Evolutionary conservation across 345 rosid species (phyloP).

Genomic region (Gossypium rotundifolium): DNA sequence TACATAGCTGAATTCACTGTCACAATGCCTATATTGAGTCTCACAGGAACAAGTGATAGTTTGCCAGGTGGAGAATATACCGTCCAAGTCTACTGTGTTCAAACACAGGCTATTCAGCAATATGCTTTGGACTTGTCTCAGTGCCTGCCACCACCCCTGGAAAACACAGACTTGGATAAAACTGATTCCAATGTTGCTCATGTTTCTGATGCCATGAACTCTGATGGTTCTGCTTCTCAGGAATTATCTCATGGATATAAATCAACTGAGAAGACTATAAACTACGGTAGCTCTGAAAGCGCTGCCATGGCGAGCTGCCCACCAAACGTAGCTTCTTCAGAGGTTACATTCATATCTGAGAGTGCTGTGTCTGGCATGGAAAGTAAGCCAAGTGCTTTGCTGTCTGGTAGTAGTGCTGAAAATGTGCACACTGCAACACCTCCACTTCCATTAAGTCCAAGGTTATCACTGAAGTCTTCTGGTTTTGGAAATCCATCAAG

Average conservation of each 20-base stretch:
- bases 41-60: constrained; percentile 69
- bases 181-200: constrained; percentile 33
- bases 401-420: constrained; percentile 33
- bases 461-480: constrained; percentile 29
- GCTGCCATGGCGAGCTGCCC: constrained; percentile 23
- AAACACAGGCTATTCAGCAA: constrained; percentile 73
- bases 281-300: constrained; percentile 24
- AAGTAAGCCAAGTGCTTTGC: constrained; percentile 24
- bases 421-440: constrained; percentile 26
- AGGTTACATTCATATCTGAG: constrained; percentile 28
- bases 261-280: constrained; percentile 24
- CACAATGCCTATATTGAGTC: constrained; percentile 70
- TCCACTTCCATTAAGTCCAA: constrained; percentile 40
- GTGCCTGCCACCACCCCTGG: constrained; percentile 58
- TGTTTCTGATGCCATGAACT: constrained; percentile 27
- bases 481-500: constrained; percentile 34
- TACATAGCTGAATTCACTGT: constrained; percentile 73
- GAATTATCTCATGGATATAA: constrained; percentile 35
- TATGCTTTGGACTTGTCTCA: constrained; percentile 64
- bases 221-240: constrained; percentile 19
- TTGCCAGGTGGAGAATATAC: constrained; percentile 45
- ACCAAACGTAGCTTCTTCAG: constrained; percentile 34
- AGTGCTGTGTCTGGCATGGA: constrained; percentile 25
- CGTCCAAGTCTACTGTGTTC: constrained; percentile 68
- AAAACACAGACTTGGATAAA: constrained; percentile 40